Percentiles rank a stretch among this genome's conserved stretches.
Conservation (phyloP, 2,329 filamentous ascomycete species). For the Alternaria novae-zelandiae region DNA sequence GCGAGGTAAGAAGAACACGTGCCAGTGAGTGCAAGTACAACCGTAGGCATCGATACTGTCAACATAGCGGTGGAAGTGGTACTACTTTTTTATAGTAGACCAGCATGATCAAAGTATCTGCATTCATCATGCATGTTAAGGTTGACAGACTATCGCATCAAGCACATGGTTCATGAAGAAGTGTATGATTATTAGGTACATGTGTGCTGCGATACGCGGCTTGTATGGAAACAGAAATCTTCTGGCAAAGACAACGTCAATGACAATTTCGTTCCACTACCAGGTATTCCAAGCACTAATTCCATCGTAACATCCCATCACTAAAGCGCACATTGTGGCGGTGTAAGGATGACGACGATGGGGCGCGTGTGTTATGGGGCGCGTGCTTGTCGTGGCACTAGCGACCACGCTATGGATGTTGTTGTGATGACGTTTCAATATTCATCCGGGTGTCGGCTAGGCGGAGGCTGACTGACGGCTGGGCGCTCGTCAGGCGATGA, state of each 20-base stretch:
- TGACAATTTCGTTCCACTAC: background rate
- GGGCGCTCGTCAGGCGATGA: slow-evolving; percentile 1
- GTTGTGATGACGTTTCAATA: slow-evolving; percentile 7
- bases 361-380: background rate
- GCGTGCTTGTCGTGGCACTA: background rate
- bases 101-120: background rate
- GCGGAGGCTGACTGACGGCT: background rate
- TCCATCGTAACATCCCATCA: background rate
- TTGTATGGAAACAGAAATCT: background rate
- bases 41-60: background rate
- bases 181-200: background rate
- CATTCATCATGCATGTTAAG: background rate
- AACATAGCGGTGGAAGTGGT: background rate
- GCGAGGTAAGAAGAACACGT: background rate
- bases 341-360: background rate
- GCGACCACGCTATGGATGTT: background rate
- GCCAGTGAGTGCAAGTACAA: background rate
- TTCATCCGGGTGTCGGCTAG: background rate
- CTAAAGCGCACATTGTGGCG: background rate
- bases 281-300: background rate
- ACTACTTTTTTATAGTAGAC: background rate
- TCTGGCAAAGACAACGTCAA: background rate
- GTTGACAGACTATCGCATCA: background rate
- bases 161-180: background rate
- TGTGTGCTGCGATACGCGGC: background rate